phyloP scores from a whole-genome alignment of 1,284 basidiomycete species.

The Trichosporon asahii region DNA sequence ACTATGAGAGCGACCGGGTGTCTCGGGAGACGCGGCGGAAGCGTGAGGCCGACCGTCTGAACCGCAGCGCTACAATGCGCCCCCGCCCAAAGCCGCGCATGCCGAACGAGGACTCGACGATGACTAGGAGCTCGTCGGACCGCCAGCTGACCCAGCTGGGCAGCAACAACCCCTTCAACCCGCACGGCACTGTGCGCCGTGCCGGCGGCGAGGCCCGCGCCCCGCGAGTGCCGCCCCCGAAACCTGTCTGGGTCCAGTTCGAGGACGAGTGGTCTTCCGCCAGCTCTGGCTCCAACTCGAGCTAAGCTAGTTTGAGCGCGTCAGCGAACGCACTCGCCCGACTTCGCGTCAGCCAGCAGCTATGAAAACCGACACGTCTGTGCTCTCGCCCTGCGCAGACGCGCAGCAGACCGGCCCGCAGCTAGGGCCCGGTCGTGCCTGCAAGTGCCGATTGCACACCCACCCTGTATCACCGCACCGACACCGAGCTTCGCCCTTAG shows the following conservation, averaged over 20 bases:
- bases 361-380: background rate
- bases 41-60: background rate
- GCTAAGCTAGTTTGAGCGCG: background rate
- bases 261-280: background rate
- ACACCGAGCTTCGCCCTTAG: background rate
- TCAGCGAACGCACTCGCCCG: background rate
- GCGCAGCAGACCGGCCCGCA: background rate
- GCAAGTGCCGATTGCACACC: background rate
- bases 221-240: background rate
- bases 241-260: slow-evolving; percentile 3
- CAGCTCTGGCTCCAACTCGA: background rate
- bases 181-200: background rate
- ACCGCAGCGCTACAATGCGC: background rate
- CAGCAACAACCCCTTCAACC: slow-evolving; percentile 6
- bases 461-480: background rate
- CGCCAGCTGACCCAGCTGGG: background rate
- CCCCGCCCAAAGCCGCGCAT: background rate
- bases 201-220: background rate
- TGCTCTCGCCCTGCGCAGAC: background rate
- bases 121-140: background rate
- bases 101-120: background rate
- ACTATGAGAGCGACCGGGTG: background rate
- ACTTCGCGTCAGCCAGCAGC: background rate
- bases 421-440: background rate
- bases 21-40: background rate